Base-by-base conservation (phyloP, 2,329 filamentous ascomycete genomes). In the Penicillium paneum region DNA sequence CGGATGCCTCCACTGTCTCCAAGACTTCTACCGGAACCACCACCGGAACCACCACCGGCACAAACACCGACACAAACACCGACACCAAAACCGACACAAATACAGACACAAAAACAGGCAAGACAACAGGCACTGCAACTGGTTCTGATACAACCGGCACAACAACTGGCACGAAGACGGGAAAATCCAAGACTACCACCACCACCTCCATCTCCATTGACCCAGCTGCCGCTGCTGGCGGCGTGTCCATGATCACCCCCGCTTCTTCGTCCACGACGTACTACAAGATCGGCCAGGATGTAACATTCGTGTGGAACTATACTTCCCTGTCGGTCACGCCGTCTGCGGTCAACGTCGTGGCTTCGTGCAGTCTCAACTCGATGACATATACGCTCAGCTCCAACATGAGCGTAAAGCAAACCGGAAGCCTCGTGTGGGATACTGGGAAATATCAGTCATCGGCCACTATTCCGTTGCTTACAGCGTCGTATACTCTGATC, bases 281-380 rank as follows among this genome's bases (percentile, higher is more conserved):
- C 72, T 87, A 84, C 78, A 87, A 86, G 69, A 81, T 87, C 61
- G 82, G 82, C 17, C 78, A 87, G 41, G 78, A 76, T 55, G 74
- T 87, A 29, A 87, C 84, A 0, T 86, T 88, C 61, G 80, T 76
- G 19, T 88, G 85, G 85, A 88, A 88, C 71, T 88, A 87, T 71
- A 88, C 85, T 13, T 85, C 82, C 11, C 73, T 88, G 24, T 79
- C 76, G 19, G 76, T 81, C 17, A 83, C 81, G 0, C 85, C 85
- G 0, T 76, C 77, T 1, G 79, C 78, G 40, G 74, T 88, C 62
- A 83, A 88, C 61, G 78, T 88, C 35, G 71, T 87, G 40, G 85
- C 85, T 1, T 80, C 79, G 11, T 87, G 84, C 76, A 78, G 78
- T 34, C 69, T 76, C 55, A 86, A 86, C 71, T 74, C 78, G 54